Percentiles rank a stretch among this genome's conserved stretches.
Evolutionary conservation across 2,329 filamentous ascomycete species (phyloP).

Genomic region (Pseudohalonectria lignicola): DNA sequence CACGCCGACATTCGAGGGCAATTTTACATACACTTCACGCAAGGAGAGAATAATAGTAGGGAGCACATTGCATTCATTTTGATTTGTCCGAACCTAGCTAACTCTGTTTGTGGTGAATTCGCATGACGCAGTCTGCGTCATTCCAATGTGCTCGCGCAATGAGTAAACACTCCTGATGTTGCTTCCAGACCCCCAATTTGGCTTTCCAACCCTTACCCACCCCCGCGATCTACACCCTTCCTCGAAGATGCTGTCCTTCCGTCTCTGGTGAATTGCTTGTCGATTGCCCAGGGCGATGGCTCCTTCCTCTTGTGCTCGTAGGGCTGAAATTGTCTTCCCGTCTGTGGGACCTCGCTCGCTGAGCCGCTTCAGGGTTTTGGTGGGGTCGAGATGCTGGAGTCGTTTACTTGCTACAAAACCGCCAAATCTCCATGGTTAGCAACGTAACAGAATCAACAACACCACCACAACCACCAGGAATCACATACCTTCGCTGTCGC

Average conservation of each 20-base stretch:
- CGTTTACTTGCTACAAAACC: background rate
- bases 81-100: background rate
- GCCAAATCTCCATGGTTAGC: background rate
- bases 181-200: background rate
- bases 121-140: background rate
- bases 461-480: slow-evolving; percentile 9
- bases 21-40: background rate
- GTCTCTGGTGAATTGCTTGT: background rate
- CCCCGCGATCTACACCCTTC: background rate
- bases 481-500: slow-evolving; percentile 83
- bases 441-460: background rate
- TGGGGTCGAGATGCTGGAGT: background rate
- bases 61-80: background rate
- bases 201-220: background rate
- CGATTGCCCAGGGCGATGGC: background rate
- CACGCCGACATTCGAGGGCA: background rate
- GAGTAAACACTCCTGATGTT: background rate
- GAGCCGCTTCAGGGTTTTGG: background rate
- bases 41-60: background rate
- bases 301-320: background rate
- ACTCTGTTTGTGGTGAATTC: background rate
- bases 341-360: background rate
- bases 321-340: no score
- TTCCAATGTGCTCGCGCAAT: background rate
- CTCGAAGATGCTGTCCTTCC: background rate